phyloP scores from a whole-genome alignment of 768 basidiomycete species.

The Psilocybe tampanensis region DNA sequence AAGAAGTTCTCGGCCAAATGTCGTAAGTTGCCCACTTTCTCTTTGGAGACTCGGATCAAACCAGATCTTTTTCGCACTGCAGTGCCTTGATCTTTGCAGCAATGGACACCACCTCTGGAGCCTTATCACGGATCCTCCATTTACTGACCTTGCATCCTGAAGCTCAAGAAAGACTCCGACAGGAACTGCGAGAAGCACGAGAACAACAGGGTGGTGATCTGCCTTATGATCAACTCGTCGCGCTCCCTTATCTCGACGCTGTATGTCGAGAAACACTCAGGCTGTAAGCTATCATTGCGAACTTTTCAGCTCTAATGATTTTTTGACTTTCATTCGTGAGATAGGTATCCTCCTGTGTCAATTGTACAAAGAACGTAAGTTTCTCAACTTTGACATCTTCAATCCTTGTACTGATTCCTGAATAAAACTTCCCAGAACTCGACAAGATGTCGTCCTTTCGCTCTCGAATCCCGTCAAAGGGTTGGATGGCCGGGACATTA shows the following conservation, averaged over 20 bases:
- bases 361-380: slow-evolving; percentile 19
- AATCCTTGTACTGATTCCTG: no score
- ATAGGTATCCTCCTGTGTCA: slow-evolving; percentile 31
- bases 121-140: slow-evolving; percentile 34
- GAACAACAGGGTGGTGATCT: slow-evolving; percentile 25
- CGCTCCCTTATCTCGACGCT: slow-evolving; percentile 41
- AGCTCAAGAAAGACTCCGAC: slow-evolving; percentile 38
- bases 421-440: slow-evolving; percentile 27
- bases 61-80: not conserved
- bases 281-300: slow-evolving; percentile 27
- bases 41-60: not conserved
- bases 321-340: not conserved
- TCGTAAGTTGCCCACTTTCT: slow-evolving; percentile 15
- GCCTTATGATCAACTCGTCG: slow-evolving; percentile 37
- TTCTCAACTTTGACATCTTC: not conserved
- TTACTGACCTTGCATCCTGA: slow-evolving; percentile 35
- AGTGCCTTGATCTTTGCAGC: slow-evolving; percentile 43
- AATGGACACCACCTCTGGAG: slow-evolving; percentile 44
- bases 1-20: slow-evolving; percentile 38
- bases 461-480: slow-evolving; percentile 39
- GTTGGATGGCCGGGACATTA: slow-evolving; percentile 33
- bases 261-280: slow-evolving; percentile 42
- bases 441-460: slow-evolving; percentile 28
- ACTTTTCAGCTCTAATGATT: not conserved
- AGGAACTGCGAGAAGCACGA: slow-evolving; percentile 33